Evolutionary conservation across 495 filamentous ascomycete genomes (phyloP), one percentile per base, ranked within the genome.

Genomic region (Lophiostoma macrostomum): DNA sequence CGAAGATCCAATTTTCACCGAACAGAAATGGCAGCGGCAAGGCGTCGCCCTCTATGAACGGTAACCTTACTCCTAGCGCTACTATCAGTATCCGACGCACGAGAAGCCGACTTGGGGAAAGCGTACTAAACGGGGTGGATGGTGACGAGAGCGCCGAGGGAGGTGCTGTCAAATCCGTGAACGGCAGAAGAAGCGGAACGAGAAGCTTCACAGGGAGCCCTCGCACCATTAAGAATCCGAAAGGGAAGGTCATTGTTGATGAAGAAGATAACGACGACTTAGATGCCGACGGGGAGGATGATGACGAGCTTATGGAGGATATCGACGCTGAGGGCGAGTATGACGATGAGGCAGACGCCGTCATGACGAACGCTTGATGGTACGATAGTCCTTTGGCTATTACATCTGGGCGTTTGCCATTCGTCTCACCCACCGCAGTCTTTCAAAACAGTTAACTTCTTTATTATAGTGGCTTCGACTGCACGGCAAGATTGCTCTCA

Each of bases 101-200:
- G n/a, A 43, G 70, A 39, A 72, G 70, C 41, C 68, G 63, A 53
- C 61, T 72, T 6, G 68, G 60, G 11, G 67, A 69, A 14, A 46
- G 24, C 29, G 49, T 67, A 10, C 47, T 63, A 0, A 54, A 69
- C 35, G 64, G 53, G 11, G 3, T 56, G 5, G 40, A 52, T 29
- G 56, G 62, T 34, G 57, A 44, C 5, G 65, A 65, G 2, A 50
- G 41, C 6, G 53, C 28, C 12, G 61, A 64, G 16, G 56, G 47
- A 13, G 51, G 46, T 24, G 61, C 42, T 18, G 52, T 46, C 24
- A 55, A 52, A 23, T 2, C 43, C 10, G 38, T 51, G 8, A 57
- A 57, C 23, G 48, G 59, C 11, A 53, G 39, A 22, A 37, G 52
- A 27, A 34, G 23, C 18, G 34, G 14, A 11, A 63, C 56, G 19